phyloP scores from a whole-genome alignment of 202 grass and related monocot genomes.

The Brachypodium distachyon region DNA sequence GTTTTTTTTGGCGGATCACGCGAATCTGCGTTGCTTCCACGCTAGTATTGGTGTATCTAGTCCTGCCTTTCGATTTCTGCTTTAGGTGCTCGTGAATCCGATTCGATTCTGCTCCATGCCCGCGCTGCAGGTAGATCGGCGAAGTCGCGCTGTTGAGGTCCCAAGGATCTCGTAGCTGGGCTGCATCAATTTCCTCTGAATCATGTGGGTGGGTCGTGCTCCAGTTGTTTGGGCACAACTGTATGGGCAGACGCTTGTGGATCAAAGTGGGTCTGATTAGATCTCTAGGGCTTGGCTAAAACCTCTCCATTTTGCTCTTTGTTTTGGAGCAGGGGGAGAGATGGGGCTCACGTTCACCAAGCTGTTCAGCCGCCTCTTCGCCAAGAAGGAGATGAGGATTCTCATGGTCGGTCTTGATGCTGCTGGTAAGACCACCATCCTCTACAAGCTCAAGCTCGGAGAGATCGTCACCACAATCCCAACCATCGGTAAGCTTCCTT shows the following conservation, averaged over 20 bases:
- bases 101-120: neutral
- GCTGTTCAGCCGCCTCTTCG: slow-evolving; percentile 93
- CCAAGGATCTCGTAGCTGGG: neutral
- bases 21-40: neutral
- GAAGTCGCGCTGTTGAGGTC: neutral
- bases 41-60: neutral
- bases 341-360: slow-evolving; percentile 96
- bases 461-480: slow-evolving; percentile 99
- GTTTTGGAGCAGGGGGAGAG: slow-evolving; percentile 20
- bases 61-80: neutral
- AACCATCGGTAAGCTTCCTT: slow-evolving; percentile 62
- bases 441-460: slow-evolving; percentile 98
- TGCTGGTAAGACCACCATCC: slow-evolving; percentile 98
- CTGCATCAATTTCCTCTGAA: neutral
- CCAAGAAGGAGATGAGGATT: slow-evolving; percentile 99
- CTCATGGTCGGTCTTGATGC: slow-evolving; percentile 97
- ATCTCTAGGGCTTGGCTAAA: slow-evolving; percentile 2
- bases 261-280: neutral
- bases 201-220: neutral
- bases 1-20: neutral
- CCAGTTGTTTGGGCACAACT: neutral
- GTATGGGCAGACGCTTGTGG: neutral
- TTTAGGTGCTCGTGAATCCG: neutral
- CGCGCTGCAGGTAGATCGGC: neutral
- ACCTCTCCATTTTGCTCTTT: neutral